A percentile compares a stretch with the other conserved stretches of the same genome.
These are phyloP conservation scores for Fusarium napiforme DNA, from an alignment of 2,329 filamentous ascomycete genomes.

Conservation along the genomic window DNA sequence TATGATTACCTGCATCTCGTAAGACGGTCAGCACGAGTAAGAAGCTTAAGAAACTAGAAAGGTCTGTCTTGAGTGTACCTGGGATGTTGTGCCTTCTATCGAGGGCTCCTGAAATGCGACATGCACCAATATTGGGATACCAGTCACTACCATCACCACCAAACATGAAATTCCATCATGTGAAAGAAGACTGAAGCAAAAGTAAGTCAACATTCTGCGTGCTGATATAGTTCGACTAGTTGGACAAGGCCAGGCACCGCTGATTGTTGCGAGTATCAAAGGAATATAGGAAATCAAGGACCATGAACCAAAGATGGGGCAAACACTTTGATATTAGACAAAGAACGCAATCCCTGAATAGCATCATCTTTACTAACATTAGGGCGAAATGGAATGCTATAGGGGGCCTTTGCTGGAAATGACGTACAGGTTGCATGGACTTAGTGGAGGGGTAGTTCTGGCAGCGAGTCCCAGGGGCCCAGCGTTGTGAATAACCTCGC, in stretches of 20 bases:
- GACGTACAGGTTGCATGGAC: background rate
- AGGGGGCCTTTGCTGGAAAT: background rate
- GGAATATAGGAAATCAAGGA: background rate
- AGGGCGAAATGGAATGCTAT: background rate
- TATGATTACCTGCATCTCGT: no score
- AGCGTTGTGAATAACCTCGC: slow-evolving; percentile 20
- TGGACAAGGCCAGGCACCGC: background rate
- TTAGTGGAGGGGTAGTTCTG: slow-evolving; percentile 12
- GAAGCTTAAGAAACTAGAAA: rapidly evolving
- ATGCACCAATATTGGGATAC: background rate
- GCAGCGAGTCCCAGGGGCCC: slow-evolving; percentile 5
- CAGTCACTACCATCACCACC: background rate
- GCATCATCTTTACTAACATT: background rate
- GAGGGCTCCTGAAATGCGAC: background rate
- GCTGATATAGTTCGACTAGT: background rate
- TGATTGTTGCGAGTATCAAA: background rate
- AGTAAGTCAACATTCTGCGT: background rate
- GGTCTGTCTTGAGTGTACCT: background rate
- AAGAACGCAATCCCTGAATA: background rate
- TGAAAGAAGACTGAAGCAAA: background rate
- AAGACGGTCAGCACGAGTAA: background rate
- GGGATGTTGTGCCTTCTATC: background rate
- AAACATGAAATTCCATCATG: background rate
- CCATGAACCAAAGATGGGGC: background rate
- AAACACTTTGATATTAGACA: slow-evolving; percentile 6